phyloP scores from a whole-genome alignment of 2,329 filamentous ascomycete species.

The Cladosporium sp. region DNA sequence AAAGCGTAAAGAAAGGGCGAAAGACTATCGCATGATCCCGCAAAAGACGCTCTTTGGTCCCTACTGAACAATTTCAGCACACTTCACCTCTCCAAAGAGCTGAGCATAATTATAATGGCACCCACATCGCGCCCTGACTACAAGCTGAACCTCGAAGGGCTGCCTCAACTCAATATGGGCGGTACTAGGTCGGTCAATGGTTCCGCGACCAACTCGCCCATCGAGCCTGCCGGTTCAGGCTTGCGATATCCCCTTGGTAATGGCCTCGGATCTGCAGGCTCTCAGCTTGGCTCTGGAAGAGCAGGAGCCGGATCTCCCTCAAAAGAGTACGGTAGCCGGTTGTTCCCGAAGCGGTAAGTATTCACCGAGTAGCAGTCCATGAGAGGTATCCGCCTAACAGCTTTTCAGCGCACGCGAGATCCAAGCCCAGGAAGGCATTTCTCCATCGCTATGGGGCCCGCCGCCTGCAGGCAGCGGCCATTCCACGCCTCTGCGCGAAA shows the following conservation, averaged over 20 bases:
- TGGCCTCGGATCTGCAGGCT: constrained; percentile 48
- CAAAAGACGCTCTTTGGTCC: constrained; percentile 13
- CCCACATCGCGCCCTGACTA: constrained; percentile 70
- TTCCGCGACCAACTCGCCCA: constrained; percentile 71
- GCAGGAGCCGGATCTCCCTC: constrained; percentile 94
- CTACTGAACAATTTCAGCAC: background rate
- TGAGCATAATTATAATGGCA: constrained; percentile 66
- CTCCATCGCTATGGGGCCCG: constrained; percentile 75
- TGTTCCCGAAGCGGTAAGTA: constrained; percentile 88
- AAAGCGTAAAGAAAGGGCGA: constrained; percentile 5
- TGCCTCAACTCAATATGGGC: constrained; percentile 59
- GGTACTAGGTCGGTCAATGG: constrained; percentile 72
- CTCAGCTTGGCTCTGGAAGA: constrained; percentile 53
- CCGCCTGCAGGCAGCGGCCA: constrained; percentile 94
- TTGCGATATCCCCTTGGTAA: constrained; percentile 68
- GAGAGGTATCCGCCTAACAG: constrained; percentile 8
- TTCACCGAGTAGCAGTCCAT: constrained; percentile 1
- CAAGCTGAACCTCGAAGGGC: constrained; percentile 78
- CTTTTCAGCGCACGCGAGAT: constrained; percentile 77
- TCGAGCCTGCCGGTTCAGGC: constrained; percentile 60
- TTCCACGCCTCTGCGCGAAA: constrained; percentile 91
- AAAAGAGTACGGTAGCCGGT: constrained; percentile 75
- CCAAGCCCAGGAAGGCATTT: constrained; percentile 87
- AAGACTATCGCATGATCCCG: constrained; percentile 12
- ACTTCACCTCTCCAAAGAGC: constrained; percentile 1